These are phyloP conservation scores for Candida orba DNA, from an alignment of 805 yeast genomes.

Conservation along the genomic window DNA sequence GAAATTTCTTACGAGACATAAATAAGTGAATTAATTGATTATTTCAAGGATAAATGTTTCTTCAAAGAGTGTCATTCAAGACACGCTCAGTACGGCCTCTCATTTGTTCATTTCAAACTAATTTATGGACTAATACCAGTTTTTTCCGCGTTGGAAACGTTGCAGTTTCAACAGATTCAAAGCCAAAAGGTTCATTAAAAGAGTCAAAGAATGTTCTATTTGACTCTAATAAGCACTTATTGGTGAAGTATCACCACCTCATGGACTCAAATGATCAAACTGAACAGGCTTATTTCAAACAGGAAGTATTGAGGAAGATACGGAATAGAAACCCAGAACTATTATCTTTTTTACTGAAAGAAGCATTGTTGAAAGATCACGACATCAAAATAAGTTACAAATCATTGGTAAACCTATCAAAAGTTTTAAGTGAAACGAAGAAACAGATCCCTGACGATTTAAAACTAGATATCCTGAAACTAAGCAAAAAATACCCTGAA, in stretches of 20 bases:
- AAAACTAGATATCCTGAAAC: not conserved
- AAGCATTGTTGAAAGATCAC: too few species aligned
- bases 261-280: too few species aligned
- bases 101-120: not conserved
- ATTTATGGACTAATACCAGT: conserved; percentile 1
- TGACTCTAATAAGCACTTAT: not conserved
- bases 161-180: not conserved
- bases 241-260: not conserved
- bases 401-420: not conserved
- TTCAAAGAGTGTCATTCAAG: not conserved
- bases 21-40: too few species aligned
- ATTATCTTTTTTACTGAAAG: too few species aligned
- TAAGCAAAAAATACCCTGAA: not conserved
- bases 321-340: too few species aligned
- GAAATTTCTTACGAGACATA: too few species aligned
- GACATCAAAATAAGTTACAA: not conserved
- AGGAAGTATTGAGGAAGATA: too few species aligned
- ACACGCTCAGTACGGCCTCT: not conserved
- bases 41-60: not conserved
- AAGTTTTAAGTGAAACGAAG: not conserved
- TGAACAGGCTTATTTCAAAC: too few species aligned
- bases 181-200: not conserved
- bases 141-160: not conserved
- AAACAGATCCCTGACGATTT: not conserved
- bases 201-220: not conserved